Conservation (phyloP, 169 alveolate genomes). For the Besnoitia besnoiti region DNA sequence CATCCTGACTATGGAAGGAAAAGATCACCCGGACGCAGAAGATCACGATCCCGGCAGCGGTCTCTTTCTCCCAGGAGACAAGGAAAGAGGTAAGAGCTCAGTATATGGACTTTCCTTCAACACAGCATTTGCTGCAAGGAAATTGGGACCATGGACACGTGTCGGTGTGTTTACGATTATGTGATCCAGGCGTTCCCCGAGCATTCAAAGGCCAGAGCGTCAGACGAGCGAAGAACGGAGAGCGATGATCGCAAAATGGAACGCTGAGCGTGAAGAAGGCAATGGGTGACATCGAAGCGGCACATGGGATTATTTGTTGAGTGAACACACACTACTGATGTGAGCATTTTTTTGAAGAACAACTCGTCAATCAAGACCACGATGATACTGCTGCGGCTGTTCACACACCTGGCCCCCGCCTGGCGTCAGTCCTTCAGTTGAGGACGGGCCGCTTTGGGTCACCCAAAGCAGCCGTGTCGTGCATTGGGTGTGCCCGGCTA, state of each 20-base stretch:
- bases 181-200: slow-evolving; percentile 33
- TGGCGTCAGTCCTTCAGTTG: no score
- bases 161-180: background rate
- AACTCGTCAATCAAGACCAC: background rate
- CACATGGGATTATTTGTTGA: background rate
- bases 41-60: slow-evolving; percentile 69
- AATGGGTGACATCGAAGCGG: background rate
- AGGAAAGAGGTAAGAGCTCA: background rate
- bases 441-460: no score
- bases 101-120: no score
- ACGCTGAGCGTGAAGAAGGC: slow-evolving; percentile 68
- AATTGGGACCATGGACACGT: background rate
- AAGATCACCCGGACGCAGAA: slow-evolving; percentile 75
- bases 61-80: background rate
- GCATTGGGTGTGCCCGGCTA: no score
- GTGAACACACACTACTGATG: background rate
- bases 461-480: no score
- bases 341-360: background rate
- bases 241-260: slow-evolving; percentile 75
- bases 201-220: slow-evolving; percentile 65
- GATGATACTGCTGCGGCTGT: no score
- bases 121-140: no score
- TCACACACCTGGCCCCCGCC: no score
- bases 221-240: slow-evolving; percentile 72
- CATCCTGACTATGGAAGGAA: slow-evolving; percentile 95